Evolutionary conservation across 2,329 filamentous ascomycete genomes (phyloP).

Genomic region (Pestalotiopsis sp.): DNA sequence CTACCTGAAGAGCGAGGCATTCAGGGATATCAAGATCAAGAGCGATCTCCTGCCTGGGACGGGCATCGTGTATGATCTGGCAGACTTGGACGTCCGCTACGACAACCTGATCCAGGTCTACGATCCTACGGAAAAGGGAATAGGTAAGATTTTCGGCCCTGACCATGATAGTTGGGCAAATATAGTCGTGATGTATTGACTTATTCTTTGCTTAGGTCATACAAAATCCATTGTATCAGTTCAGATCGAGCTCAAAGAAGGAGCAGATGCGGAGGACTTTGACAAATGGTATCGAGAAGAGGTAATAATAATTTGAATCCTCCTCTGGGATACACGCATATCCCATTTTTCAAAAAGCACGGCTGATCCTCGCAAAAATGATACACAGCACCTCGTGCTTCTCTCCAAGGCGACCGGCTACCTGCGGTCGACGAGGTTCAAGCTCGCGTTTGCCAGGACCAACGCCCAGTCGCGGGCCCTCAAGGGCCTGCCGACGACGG

Average conservation of each 20-base stretch:
- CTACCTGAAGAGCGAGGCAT: constrained; percentile 34
- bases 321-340: no score
- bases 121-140: constrained; percentile 22
- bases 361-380: not conserved
- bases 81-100: constrained; percentile 22
- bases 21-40: constrained; percentile 33
- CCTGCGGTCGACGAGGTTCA: constrained; percentile 24
- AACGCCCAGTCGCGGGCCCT: constrained; percentile 11
- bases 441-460: constrained; percentile 16
- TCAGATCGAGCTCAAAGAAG: constrained; percentile 16
- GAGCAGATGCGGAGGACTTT: constrained; percentile 19
- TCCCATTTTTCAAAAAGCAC: not conserved
- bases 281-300: constrained; percentile 25
- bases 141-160: constrained; percentile 13
- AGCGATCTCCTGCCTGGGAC: constrained; percentile 28
- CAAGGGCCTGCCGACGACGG: constrained; percentile 20
- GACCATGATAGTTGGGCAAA: not conserved
- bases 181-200: not conserved
- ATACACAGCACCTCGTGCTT: constrained; percentile 16
- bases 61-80: constrained; percentile 23
- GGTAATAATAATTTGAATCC: constrained; percentile 9
- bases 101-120: constrained; percentile 23
- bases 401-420: constrained; percentile 20
- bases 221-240: constrained; percentile 20
- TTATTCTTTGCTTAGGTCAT: constrained; percentile 10